Evolutionary conservation across 345 rosid genomes (phyloP).

Genomic region (Sisymbrium irio): DNA sequence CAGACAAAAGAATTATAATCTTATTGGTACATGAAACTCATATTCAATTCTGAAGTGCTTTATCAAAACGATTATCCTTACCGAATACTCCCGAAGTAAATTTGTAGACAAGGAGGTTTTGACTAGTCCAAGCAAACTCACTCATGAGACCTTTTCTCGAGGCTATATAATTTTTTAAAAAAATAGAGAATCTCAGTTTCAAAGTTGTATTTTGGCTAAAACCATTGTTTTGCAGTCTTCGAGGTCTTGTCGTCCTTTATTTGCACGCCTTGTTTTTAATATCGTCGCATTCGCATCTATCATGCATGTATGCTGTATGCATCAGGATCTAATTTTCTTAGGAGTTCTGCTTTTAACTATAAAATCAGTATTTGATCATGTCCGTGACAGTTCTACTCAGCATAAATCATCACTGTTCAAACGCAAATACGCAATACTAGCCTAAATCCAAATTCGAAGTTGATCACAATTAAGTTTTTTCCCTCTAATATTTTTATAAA

Average conservation of each 20-base stretch:
- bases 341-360: too few relatives aligned
- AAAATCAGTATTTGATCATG: neutral
- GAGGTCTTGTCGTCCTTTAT: conserved; percentile 37
- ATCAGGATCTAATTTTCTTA: neutral
- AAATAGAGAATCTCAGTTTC: conserved; percentile 28
- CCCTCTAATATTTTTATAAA: neutral
- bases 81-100: neutral
- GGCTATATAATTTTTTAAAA: neutral
- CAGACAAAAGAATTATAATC: conserved; percentile 8
- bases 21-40: conserved; percentile 12
- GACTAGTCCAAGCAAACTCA: conserved; percentile 37
- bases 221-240: conserved; percentile 40
- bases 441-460: neutral
- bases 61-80: neutral
- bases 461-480: neutral
- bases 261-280: conserved; percentile 37
- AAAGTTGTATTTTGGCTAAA: conserved; percentile 38
- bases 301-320: conserved; percentile 2
- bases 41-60: neutral
- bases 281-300: conserved; percentile 16
- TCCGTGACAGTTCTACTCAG: neutral
- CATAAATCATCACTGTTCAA: neutral
- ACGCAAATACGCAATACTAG: neutral
- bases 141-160: conserved; percentile 28
- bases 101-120: conserved; percentile 2